Conservation (phyloP, 352 stramenopile genomes). For the Phytophthora fragariaefolia region DNA sequence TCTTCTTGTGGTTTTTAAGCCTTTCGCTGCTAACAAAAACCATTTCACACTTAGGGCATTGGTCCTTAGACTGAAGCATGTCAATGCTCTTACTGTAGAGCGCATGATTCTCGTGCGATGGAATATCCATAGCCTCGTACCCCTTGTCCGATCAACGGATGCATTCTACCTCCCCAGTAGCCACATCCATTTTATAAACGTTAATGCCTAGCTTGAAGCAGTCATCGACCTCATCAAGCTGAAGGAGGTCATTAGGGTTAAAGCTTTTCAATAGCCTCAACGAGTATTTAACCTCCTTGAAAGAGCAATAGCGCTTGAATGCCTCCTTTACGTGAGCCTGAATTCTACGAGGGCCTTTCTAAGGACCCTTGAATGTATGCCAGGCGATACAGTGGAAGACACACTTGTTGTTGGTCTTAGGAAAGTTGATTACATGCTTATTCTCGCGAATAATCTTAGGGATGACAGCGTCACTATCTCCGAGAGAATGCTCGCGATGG, state of each 20-base stretch:
- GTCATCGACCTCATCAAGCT: slow-evolving; percentile 17
- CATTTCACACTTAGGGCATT: slow-evolving; percentile 9
- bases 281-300: slow-evolving; percentile 3
- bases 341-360: background rate
- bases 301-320: slow-evolving; percentile 2
- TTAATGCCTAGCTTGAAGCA: slow-evolving; percentile 1
- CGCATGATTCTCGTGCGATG: slow-evolving; percentile 4
- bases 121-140: slow-evolving; percentile 4
- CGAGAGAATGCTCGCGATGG: slow-evolving; percentile 23
- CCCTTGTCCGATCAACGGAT: slow-evolving; percentile 9
- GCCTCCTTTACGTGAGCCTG: background rate
- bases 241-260: slow-evolving; percentile 15
- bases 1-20: background rate
- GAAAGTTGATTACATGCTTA: slow-evolving; percentile 11
- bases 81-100: background rate
- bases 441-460: slow-evolving; percentile 6
- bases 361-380: background rate
- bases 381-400: slow-evolving; percentile 8
- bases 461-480: slow-evolving; percentile 12
- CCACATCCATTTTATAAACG: slow-evolving; percentile 6
- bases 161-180: background rate
- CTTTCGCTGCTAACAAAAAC: background rate
- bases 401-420: slow-evolving; percentile 17
- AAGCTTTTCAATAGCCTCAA: background rate
- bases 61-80: slow-evolving; percentile 7